Evolutionary conservation across 2,329 filamentous ascomycete genomes (phyloP).

Genomic region (Knoxdaviesia proteae): DNA sequence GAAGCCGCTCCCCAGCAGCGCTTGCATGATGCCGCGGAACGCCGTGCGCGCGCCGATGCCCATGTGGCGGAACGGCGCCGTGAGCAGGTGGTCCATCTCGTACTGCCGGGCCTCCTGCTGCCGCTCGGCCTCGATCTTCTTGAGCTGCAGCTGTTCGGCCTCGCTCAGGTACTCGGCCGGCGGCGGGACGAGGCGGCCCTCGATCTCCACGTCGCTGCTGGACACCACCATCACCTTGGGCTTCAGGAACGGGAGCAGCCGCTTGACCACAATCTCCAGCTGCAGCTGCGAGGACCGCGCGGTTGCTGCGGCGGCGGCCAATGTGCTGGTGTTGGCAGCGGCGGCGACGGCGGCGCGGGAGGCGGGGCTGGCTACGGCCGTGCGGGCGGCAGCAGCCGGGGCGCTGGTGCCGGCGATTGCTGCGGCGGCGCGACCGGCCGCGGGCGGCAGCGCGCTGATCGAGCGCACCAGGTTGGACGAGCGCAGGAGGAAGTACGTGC

Average conservation of each 20-base stretch:
- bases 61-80: conserved; percentile 32
- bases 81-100: conserved; percentile 33
- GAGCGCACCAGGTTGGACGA: conserved; percentile 34
- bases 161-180: conserved; percentile 17
- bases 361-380: conserved; percentile 3
- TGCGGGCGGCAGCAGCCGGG: conserved; percentile 5
- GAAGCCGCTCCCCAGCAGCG: conserved; percentile 36
- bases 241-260: conserved; percentile 25
- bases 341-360: conserved; percentile 2
- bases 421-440: conserved; percentile 4
- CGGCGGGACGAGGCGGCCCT: conserved; percentile 16
- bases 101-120: conserved; percentile 22
- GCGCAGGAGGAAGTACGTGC: conserved; percentile 35
- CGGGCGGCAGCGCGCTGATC: conserved; percentile 30
- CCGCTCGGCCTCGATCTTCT: conserved; percentile 16
- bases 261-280: conserved; percentile 30
- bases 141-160: conserved; percentile 11
- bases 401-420: background rate
- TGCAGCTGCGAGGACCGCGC: conserved; percentile 14
- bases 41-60: conserved; percentile 18
- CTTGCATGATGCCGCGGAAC: conserved; percentile 24
- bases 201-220: conserved; percentile 14
- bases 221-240: conserved; percentile 19
- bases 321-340: conserved; percentile 2
- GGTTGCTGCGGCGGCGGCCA: conserved; percentile 5